These are phyloP conservation scores for Cunninghamia lanceolata DNA, from an alignment of 75 land plant genomes.

Conservation along the genomic window DNA sequence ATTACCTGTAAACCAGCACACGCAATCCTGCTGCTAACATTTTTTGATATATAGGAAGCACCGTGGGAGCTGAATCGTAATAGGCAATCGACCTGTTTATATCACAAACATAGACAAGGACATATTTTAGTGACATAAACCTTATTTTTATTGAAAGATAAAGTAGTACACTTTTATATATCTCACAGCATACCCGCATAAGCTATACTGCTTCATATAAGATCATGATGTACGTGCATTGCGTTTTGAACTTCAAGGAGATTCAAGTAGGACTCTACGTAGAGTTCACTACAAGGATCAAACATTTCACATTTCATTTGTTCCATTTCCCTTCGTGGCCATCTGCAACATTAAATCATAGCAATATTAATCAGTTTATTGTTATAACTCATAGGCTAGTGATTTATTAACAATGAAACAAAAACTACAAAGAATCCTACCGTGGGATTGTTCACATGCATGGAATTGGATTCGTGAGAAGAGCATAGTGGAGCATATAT, in stretches of 20 bases:
- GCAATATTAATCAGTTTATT: background rate
- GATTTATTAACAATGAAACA: background rate
- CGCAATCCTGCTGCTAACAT: slow-evolving; percentile 1
- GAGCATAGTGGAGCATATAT: slow-evolving; percentile 35
- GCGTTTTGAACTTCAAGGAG: slow-evolving; percentile 31
- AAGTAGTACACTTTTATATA: background rate
- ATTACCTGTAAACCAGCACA: slow-evolving; percentile 5
- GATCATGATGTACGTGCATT: slow-evolving; percentile 21
- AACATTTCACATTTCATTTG: background rate
- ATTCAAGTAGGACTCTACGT: slow-evolving; percentile 15
- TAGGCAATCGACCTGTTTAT: background rate
- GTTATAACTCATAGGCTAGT: no score
- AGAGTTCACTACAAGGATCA: background rate
- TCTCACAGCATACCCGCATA: background rate
- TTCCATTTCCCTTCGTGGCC: background rate
- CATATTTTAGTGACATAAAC: background rate
- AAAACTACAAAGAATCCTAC: background rate
- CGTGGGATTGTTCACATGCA: background rate
- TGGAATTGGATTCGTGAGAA: background rate
- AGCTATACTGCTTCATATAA: background rate
- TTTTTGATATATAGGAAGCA: slow-evolving; percentile 6
- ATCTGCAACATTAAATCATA: background rate
- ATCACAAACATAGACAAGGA: background rate
- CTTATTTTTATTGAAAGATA: background rate
- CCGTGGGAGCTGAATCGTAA: background rate